phyloP scores from a whole-genome alignment of 257 asterid species.

The Lavandula angustifolia region DNA sequence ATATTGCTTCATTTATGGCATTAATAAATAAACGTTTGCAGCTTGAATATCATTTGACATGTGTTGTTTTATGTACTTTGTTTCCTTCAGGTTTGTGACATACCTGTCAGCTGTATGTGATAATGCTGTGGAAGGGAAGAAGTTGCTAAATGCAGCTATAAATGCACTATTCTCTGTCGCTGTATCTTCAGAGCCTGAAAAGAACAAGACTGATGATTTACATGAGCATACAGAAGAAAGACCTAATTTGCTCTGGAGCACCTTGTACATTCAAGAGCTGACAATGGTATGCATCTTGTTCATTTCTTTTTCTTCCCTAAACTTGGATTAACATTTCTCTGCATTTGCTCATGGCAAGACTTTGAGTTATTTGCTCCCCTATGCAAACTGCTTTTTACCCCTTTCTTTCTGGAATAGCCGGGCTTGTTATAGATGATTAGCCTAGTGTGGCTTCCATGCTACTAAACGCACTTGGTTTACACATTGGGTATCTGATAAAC shows the following conservation, averaged over 20 bases:
- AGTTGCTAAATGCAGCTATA: conserved; percentile 60
- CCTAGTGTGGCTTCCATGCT: no score
- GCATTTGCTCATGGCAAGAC: conserved; percentile 12
- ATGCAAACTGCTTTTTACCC: not conserved
- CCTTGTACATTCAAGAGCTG: conserved; percentile 65
- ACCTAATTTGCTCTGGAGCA: conserved; percentile 82
- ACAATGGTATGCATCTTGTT: conserved; percentile 48
- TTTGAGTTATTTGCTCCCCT: not conserved
- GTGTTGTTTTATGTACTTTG: conserved; percentile 12
- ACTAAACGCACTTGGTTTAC: no score
- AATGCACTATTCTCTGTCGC: conserved; percentile 57
- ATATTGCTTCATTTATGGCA: not conserved
- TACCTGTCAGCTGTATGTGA: conserved; percentile 73
- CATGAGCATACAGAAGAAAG: conserved; percentile 45
- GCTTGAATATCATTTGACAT: conserved; percentile 27
- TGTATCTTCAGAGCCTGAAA: conserved; percentile 38
- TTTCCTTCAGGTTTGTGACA: conserved; percentile 64
- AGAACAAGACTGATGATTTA: conserved; percentile 34
- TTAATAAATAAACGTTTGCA: conserved; percentile 11
- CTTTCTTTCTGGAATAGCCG: no score
- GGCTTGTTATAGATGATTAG: no score
- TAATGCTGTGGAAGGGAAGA: conserved; percentile 68
- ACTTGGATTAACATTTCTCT: conserved; percentile 23
- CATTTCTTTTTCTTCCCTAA: conserved; percentile 7
- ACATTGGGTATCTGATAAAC: no score